Conservation (phyloP, 2,329 filamentous ascomycete species). For the Aspergillus pseudoterreus region DNA sequence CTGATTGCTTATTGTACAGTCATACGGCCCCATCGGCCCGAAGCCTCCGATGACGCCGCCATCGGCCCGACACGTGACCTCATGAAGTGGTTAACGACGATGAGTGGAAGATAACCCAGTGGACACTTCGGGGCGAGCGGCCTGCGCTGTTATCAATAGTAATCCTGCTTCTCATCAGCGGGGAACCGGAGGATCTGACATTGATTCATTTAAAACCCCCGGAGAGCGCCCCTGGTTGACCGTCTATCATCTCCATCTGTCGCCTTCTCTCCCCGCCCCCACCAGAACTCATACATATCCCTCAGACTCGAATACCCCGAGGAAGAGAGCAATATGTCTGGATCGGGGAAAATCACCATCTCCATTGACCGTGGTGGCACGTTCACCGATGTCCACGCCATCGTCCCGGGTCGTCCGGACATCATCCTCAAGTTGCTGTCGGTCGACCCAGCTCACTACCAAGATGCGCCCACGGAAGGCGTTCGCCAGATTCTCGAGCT, state of each 20-base stretch:
- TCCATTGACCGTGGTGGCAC: conserved; percentile 40
- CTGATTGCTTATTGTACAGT: not conserved
- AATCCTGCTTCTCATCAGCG: not conserved
- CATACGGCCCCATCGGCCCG: conserved; percentile 16
- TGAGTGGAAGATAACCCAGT: not conserved
- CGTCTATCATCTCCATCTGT: not conserved
- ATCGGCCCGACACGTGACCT: conserved; percentile 30
- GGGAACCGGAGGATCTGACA: not conserved
- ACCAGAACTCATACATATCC: not conserved
- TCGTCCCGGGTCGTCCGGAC: conserved; percentile 33
- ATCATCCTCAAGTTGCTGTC: conserved; percentile 40
- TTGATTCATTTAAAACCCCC: not conserved
- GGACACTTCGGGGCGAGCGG: conserved; percentile 5
- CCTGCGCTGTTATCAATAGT: conserved; percentile 3
- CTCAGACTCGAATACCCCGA: not conserved
- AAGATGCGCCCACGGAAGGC: conserved; percentile 68
- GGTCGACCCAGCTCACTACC: conserved; percentile 38
- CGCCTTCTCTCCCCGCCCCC: not conserved
- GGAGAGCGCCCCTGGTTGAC: conserved; percentile 5
- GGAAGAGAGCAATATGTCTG: conserved; percentile 18
- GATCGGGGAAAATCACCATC: conserved; percentile 31
- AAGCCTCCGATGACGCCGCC: conserved; percentile 8
- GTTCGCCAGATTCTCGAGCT: conserved; percentile 64
- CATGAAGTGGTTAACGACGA: not conserved
- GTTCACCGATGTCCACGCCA: conserved; percentile 38